A percentile compares a stretch with the other conserved stretches of the same genome.
These are phyloP conservation scores for Candida adriatica DNA, from an alignment of 805 yeast genomes.

Conservation along the genomic window DNA sequence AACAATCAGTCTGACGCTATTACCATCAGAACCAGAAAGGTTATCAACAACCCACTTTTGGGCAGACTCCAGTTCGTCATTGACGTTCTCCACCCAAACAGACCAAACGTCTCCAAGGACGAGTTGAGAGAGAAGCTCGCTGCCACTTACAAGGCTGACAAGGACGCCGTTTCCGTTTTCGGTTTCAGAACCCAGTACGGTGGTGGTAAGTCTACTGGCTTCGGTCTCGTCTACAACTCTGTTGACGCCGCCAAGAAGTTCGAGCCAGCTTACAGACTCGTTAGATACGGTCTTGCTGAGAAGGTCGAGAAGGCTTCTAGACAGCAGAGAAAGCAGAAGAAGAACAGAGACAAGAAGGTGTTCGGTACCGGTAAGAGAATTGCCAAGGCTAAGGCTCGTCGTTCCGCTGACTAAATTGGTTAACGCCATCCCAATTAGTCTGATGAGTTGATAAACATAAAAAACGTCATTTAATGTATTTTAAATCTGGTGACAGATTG, in stretches of 20 bases:
- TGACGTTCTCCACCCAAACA: constrained; percentile 99
- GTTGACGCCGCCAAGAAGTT: constrained; percentile 96
- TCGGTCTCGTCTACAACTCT: constrained; percentile 98
- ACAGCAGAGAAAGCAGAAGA: constrained; percentile 99
- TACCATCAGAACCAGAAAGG: constrained; percentile 98
- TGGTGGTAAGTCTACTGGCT: constrained; percentile 99
- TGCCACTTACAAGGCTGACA: constrained; percentile 82
- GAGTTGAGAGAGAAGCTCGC: constrained; percentile 95
- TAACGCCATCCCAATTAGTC: constrained; percentile 4
- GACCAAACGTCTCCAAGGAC: constrained; percentile 98
- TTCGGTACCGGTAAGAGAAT: constrained; percentile 96
- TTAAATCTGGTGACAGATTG: too few relatives aligned
- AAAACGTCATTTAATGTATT: constrained; percentile 9
- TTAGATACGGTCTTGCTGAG: constrained; percentile 95
- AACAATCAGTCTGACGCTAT: constrained; percentile 88
- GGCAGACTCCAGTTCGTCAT: constrained; percentile 99
- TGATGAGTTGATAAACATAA: constrained; percentile 5
- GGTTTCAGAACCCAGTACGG: constrained; percentile 99
- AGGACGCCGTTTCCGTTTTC: constrained; percentile 93
- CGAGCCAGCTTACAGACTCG: constrained; percentile 99
- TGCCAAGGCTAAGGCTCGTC: constrained; percentile 88
- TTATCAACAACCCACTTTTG: constrained; percentile 97
- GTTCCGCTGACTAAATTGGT: constrained; percentile 67
- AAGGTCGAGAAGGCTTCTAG: constrained; percentile 97
- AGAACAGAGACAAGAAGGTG: constrained; percentile 99